phyloP scores from a whole-genome alignment of 805 yeast genomes.

The Lipomyces chichibuensis region DNA sequence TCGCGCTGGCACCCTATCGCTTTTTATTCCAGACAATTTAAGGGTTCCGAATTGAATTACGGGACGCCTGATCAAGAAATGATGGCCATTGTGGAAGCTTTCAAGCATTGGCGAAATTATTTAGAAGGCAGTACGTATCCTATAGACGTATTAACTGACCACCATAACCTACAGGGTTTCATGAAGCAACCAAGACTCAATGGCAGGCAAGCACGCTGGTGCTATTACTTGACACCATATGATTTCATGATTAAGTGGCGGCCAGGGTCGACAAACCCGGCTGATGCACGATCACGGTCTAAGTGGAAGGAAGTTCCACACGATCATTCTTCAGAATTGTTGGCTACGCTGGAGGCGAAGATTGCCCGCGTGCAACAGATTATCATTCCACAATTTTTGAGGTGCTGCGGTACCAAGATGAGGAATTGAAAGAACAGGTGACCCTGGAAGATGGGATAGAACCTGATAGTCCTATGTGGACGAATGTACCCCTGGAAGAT shows the following conservation, averaged over 20 bases:
- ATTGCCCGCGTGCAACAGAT: constrained; percentile 4
- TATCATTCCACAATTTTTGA: neutral
- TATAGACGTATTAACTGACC: constrained; percentile 24
- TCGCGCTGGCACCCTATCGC: constrained; percentile 2
- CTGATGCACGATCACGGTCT: constrained; percentile 26
- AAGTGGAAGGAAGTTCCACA: neutral
- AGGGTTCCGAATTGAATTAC: constrained; percentile 16
- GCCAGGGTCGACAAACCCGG: constrained; percentile 29
- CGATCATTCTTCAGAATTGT: neutral
- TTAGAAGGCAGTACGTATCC: constrained; percentile 14
- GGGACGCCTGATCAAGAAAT: neutral
- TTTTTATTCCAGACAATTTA: constrained; percentile 12
- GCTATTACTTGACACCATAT: constrained; percentile 21
- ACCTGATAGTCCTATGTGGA: neutral
- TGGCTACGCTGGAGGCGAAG: constrained; percentile 2
- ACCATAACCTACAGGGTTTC: constrained; percentile 10
- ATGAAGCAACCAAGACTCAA: constrained; percentile 8
- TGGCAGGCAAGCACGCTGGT: constrained; percentile 32
- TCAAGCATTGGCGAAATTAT: constrained; percentile 14
- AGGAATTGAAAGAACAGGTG: constrained; percentile 1
- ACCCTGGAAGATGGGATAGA: constrained; percentile 1
- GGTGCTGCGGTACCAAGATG: constrained; percentile 2
- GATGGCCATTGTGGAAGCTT: constrained; percentile 19
- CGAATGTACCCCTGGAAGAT: neutral
- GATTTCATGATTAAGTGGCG: constrained; percentile 20